phyloP scores from a whole-genome alignment of 163 green algal genomes.

The Scenedesmus sp. region DNA sequence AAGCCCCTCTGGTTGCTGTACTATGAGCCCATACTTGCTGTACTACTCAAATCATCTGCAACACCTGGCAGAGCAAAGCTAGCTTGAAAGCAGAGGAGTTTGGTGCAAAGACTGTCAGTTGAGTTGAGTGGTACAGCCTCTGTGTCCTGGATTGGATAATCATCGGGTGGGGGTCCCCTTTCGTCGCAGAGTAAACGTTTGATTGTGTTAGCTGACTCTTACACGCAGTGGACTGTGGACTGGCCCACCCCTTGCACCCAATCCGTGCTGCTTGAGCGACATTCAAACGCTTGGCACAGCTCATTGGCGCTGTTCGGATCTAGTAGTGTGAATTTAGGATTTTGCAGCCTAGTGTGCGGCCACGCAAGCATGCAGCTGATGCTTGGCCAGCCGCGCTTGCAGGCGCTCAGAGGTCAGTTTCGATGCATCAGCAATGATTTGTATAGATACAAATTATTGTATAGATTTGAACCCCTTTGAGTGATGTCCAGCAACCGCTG shows the following conservation, averaged over 20 bases:
- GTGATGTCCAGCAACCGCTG: neutral
- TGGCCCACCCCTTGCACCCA: neutral
- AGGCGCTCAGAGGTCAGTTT: neutral
- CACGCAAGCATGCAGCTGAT: constrained; percentile 5
- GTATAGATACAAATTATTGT: too few species aligned
- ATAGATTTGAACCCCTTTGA: neutral
- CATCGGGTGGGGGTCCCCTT: neutral
- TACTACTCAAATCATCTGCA: neutral
- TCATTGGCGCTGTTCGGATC: neutral
- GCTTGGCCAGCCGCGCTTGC: neutral
- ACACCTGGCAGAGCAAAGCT: neutral
- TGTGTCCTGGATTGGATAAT: neutral
- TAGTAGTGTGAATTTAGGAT: neutral
- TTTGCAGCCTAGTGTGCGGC: neutral
- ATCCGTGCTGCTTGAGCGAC: neutral
- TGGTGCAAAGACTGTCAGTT: neutral
- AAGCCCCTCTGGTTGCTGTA: neutral
- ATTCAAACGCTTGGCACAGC: neutral
- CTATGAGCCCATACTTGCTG: neutral
- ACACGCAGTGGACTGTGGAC: neutral
- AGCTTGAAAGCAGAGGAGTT: neutral
- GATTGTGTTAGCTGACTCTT: neutral
- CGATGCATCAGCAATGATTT: neutral
- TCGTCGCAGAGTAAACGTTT: neutral
- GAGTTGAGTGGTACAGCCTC: neutral